phyloP scores from a whole-genome alignment of 73 alveolate genomes.

The Blepharisma japonicum region DNA sequence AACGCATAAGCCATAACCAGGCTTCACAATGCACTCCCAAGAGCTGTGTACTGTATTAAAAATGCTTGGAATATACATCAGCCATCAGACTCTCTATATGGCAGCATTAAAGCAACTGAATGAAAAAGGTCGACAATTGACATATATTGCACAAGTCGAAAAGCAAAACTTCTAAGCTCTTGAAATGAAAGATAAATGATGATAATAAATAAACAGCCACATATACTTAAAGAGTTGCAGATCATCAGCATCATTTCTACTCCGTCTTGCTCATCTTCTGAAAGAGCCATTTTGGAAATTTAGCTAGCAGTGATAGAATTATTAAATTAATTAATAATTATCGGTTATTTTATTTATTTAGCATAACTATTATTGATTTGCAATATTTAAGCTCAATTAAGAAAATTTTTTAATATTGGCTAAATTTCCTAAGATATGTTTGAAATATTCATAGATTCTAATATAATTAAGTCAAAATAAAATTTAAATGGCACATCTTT shows the following conservation, averaged over 20 bases:
- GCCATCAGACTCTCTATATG: background rate
- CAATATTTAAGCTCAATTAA: no score
- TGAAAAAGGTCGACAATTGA: constrained; percentile 15
- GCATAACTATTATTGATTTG: no score
- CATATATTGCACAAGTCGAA: constrained; percentile 6
- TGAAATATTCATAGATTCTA: no score
- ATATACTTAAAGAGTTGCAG: constrained; percentile 3
- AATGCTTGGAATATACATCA: background rate
- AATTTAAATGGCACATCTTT: no score
- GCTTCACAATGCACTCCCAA: background rate
- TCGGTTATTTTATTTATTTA: no score
- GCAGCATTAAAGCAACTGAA: background rate
- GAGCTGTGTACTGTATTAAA: background rate
- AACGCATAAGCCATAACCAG: background rate
- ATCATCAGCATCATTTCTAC: background rate
- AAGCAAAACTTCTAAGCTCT: background rate
- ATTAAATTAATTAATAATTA: no score
- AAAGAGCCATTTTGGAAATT: no score
- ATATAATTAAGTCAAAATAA: no score
- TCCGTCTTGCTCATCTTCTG: no score
- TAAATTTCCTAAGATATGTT: no score
- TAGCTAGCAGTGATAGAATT: no score
- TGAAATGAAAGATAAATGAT: background rate
- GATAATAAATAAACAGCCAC: background rate
- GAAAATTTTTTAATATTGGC: no score